These are phyloP conservation scores for Syzygium syzygioides DNA, from an alignment of 441 rosid species.

Conservation along the genomic window DNA sequence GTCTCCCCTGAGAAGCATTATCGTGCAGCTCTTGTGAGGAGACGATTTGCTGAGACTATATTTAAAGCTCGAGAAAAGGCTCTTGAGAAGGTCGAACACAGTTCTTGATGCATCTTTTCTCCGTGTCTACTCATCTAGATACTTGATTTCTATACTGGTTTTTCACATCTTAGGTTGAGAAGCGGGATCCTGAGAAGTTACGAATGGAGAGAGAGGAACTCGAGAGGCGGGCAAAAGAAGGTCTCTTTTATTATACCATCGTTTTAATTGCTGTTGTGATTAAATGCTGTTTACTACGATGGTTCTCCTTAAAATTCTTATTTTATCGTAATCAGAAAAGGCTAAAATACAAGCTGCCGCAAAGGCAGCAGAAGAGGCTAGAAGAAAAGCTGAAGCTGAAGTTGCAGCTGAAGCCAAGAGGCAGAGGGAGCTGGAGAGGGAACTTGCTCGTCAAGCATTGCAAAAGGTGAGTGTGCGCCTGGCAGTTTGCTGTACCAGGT, in stretches of 20 bases:
- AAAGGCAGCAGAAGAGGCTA: slow-evolving; percentile 79
- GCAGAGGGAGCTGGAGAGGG: slow-evolving; percentile 79
- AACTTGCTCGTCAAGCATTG: slow-evolving; percentile 86
- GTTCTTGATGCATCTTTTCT: not conserved
- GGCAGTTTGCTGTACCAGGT: not conserved
- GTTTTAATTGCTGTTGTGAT: not conserved
- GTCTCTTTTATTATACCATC: slow-evolving; percentile 17
- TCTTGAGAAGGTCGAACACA: slow-evolving; percentile 59
- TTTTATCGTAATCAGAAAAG: slow-evolving; percentile 43
- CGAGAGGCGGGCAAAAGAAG: slow-evolving; percentile 72
- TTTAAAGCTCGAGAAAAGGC: slow-evolving; percentile 87
- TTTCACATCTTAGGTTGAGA: slow-evolving; percentile 46
- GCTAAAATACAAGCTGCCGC: slow-evolving; percentile 80
- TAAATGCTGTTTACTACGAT: not conserved
- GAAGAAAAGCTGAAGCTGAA: slow-evolving; percentile 67
- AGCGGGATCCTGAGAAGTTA: slow-evolving; percentile 72
- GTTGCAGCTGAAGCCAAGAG: slow-evolving; percentile 76
- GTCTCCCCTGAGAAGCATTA: slow-evolving; percentile 83
- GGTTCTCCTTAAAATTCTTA: not conserved
- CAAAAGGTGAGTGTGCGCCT: slow-evolving; percentile 37
- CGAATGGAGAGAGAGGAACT: slow-evolving; percentile 72
- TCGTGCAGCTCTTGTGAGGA: slow-evolving; percentile 78
- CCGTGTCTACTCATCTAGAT: not conserved
- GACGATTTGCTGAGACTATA: slow-evolving; percentile 87
- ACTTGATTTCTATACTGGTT: not conserved